Evolutionary conservation across 257 asterid genomes (phyloP).

Genomic region (Datura wrightii): DNA sequence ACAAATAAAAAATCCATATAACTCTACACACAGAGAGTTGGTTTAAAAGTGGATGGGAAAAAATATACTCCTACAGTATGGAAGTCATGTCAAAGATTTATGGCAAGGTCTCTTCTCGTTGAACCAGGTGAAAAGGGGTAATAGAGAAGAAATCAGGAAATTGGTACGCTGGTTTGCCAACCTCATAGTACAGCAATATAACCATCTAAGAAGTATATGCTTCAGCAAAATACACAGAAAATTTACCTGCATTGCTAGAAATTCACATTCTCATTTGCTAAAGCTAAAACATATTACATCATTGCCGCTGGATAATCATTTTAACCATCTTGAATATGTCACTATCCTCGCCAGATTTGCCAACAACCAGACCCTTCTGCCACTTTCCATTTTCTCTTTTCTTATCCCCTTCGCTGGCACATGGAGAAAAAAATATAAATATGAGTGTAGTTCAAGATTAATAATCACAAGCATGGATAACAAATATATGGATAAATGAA

Average conservation of each 20-base stretch:
- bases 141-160: constrained; percentile 11
- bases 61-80: background rate
- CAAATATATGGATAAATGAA: no score
- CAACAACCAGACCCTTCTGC: constrained; percentile 73
- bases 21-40: constrained; percentile 8
- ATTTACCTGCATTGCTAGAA: constrained; percentile 95
- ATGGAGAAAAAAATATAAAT: no score
- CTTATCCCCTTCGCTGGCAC: constrained; percentile 57
- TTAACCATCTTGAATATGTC: constrained; percentile 98
- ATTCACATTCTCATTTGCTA: constrained; percentile 99
- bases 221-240: constrained; percentile 23
- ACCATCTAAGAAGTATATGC: background rate
- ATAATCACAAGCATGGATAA: no score
- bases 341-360: constrained; percentile 87
- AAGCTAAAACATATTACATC: constrained; percentile 98
- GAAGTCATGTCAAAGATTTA: background rate
- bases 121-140: background rate
- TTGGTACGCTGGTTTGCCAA: background rate
- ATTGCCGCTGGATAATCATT: constrained; percentile 90
- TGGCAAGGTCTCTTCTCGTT: background rate
- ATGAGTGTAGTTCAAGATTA: no score
- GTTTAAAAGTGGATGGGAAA: background rate
- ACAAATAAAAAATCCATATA: background rate
- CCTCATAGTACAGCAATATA: background rate
- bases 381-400: constrained; percentile 75